These are phyloP conservation scores for Hansenula anomala DNA, from an alignment of 1,139 yeast species.

Conservation along the genomic window DNA sequence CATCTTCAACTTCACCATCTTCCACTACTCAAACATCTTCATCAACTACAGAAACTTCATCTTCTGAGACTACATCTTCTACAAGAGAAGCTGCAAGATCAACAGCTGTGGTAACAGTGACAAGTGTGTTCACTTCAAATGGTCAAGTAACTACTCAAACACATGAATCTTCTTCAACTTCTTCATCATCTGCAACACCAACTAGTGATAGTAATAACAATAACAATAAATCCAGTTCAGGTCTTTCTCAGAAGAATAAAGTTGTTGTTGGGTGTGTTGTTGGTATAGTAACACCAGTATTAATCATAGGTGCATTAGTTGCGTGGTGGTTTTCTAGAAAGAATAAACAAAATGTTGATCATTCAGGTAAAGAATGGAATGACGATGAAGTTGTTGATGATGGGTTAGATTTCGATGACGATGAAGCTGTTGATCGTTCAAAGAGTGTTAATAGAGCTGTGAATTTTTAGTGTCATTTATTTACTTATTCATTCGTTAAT, in stretches of 20 bases:
- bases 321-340: slow-evolving; percentile 18
- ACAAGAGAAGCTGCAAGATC: neutral
- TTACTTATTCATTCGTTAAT: neutral
- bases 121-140: slow-evolving; percentile 17
- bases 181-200: neutral
- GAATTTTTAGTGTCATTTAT: slow-evolving; percentile 13
- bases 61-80: slow-evolving; percentile 1
- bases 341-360: slow-evolving; percentile 15
- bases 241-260: slow-evolving; percentile 15
- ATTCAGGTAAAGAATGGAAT: slow-evolving; percentile 24
- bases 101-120: slow-evolving; percentile 14
- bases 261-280: slow-evolving; percentile 22
- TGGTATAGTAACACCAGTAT: slow-evolving; percentile 20
- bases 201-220: neutral
- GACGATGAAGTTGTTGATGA: slow-evolving; percentile 13
- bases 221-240: slow-evolving; percentile 1
- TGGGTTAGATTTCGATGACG: neutral
- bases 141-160: slow-evolving; percentile 15
- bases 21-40: slow-evolving; percentile 7
- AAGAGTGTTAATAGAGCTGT: slow-evolving; percentile 22
- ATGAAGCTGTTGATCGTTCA: slow-evolving; percentile 7
- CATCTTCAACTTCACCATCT: slow-evolving; percentile 12
- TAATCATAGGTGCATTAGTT: slow-evolving; percentile 8
- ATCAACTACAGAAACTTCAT: slow-evolving; percentile 8
- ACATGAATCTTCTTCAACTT: slow-evolving; percentile 5